A percentile compares a stretch with the other conserved stretches of the same genome.
Evolutionary conservation across 441 rosid species (phyloP).

Genomic region (Euphorbia celastroides): DNA sequence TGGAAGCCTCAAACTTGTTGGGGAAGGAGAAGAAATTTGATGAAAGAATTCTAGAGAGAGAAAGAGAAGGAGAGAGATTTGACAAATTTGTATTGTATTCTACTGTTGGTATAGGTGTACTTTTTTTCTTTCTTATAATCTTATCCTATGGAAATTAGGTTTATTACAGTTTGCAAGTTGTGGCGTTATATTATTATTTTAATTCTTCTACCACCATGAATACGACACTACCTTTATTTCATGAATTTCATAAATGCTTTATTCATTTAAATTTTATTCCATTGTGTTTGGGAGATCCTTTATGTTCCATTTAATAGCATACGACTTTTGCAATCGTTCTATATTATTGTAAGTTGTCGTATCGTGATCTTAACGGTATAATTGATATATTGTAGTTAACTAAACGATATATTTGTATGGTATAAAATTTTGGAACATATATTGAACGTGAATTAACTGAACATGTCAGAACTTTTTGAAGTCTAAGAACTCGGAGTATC

Average conservation of each 20-base stretch:
- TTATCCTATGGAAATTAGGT: constrained; percentile 14
- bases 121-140: constrained; percentile 5
- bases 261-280: not conserved
- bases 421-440: too few relatives aligned
- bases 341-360: too few relatives aligned
- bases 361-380: too few relatives aligned
- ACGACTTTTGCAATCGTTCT: too few relatives aligned
- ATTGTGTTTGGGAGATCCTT: too few relatives aligned
- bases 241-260: not conserved
- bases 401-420: too few relatives aligned
- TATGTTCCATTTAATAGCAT: too few relatives aligned
- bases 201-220: not conserved
- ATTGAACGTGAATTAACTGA: too few relatives aligned
- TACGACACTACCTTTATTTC: not conserved
- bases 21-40: constrained; percentile 11
- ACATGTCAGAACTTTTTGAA: too few relatives aligned
- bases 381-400: too few relatives aligned
- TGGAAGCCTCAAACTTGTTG: constrained; percentile 22
- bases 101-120: not conserved
- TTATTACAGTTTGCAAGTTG: constrained; percentile 4
- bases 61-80: constrained; percentile 5
- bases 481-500: too few relatives aligned
- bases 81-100: constrained; percentile 1
- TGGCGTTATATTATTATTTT: not conserved
- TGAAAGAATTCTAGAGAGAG: constrained; percentile 10